Percentiles rank a stretch among this genome's conserved stretches.
phyloP scores from a whole-genome alignment of 148 eudicot genomes.

The Amaranthus palmeri region DNA sequence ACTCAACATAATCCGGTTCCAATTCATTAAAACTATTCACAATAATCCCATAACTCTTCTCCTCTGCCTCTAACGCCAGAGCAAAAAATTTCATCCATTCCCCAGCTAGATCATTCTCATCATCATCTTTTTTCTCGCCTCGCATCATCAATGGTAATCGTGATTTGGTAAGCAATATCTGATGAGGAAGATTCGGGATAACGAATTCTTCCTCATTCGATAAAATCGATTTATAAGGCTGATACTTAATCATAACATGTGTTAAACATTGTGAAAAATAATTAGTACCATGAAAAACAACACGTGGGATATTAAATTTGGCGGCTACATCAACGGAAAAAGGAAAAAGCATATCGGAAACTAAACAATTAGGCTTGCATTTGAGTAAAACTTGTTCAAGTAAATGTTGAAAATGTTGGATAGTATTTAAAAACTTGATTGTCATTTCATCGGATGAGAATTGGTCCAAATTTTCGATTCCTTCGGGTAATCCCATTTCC shows the following conservation, averaged over 20 bases:
- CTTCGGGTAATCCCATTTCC: conserved; percentile 28
- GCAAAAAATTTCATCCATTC: not conserved
- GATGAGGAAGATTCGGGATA: conserved; percentile 34
- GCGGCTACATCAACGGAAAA: conserved; percentile 33
- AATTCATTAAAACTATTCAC: conserved; percentile 34
- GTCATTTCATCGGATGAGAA: conserved; percentile 8
- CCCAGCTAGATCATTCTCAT: not conserved
- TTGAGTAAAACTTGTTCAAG: conserved; percentile 25
- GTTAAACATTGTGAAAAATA: conserved; percentile 21
- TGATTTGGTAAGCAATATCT: conserved; percentile 17
- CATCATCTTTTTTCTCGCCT: not conserved
- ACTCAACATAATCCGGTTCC: conserved; percentile 23
- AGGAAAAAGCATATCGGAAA: conserved; percentile 32
- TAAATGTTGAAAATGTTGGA: conserved; percentile 15
- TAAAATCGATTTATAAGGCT: conserved; percentile 21
- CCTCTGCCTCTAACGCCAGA: conserved; percentile 23
- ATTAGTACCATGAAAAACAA: conserved; percentile 26
- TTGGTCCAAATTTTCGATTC: conserved; percentile 27
- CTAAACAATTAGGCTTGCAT: conserved; percentile 28
- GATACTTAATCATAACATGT: conserved; percentile 9
- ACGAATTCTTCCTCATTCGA: conserved; percentile 25
- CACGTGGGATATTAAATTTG: conserved; percentile 32
- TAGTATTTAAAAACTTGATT: conserved; percentile 9
- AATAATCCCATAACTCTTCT: conserved; percentile 31
- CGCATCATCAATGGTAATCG: conserved; percentile 12